Percentiles rank a stretch among this genome's conserved stretches.
Conservation (phyloP, 2,329 filamentous ascomycete species). For the Claviceps africana region DNA sequence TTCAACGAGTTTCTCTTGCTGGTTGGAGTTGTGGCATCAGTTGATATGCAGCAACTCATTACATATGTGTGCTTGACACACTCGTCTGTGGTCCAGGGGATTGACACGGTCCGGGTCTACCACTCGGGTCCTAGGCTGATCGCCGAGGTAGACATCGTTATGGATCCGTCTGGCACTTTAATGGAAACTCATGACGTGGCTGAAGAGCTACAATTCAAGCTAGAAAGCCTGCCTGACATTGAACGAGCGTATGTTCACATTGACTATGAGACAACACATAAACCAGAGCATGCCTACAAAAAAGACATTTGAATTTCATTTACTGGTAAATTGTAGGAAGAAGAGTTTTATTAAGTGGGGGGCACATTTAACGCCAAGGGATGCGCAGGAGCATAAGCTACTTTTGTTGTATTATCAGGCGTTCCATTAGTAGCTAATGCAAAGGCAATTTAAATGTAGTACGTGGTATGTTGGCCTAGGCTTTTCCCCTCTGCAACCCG, state of each 20-base stretch:
- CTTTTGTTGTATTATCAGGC: too few species aligned
- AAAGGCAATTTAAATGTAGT: too few species aligned
- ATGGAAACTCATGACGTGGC: conserved; percentile 81
- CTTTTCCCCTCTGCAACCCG: too few species aligned
- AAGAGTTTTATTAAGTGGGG: too few species aligned
- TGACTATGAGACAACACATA: conserved; percentile 92
- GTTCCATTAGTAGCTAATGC: too few species aligned
- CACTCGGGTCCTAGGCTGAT: conserved; percentile 80
- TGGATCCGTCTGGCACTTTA: conserved; percentile 62
- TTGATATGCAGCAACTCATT: conserved; percentile 79
- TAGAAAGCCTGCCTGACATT: conserved; percentile 81
- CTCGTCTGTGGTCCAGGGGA: conserved; percentile 63
- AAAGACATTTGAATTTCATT: conserved; percentile 37
- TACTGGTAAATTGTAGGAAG: too few species aligned
- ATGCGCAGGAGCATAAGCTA: too few species aligned
- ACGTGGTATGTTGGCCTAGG: too few species aligned
- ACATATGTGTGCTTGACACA: conserved; percentile 89
- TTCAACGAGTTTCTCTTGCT: conserved; percentile 82
- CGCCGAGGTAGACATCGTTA: conserved; percentile 92
- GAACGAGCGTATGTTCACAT: conserved; percentile 94
- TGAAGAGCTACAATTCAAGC: conserved; percentile 84
- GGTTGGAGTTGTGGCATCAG: conserved; percentile 76
- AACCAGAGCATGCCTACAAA: conserved; percentile 63
- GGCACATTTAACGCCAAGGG: too few species aligned
- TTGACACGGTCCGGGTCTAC: conserved; percentile 92